These are phyloP conservation scores for Hyaloscypha bicolor DNA, from an alignment of 495 filamentous ascomycete genomes.

Conservation along the genomic window DNA sequence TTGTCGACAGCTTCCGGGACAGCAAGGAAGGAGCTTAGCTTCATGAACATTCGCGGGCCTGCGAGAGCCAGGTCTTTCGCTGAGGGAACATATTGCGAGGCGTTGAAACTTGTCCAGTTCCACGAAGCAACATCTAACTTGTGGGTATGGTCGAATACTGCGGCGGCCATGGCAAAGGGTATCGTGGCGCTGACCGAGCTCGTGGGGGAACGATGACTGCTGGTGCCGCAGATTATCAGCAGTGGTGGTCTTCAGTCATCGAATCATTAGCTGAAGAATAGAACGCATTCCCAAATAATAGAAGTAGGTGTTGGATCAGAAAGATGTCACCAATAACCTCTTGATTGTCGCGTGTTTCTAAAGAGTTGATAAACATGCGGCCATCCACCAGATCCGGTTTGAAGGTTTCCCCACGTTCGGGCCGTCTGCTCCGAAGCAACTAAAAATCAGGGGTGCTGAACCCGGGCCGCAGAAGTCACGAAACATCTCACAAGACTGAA, in stretches of 20 bases:
- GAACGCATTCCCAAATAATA: background rate
- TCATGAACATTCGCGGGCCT: constrained; percentile 64
- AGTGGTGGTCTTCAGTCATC: background rate
- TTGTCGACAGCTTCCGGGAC: constrained; percentile 65
- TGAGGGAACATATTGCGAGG: constrained; percentile 36
- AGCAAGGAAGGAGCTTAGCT: constrained; percentile 57
- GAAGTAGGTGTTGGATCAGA: background rate
- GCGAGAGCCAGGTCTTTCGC: constrained; percentile 57
- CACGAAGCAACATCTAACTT: constrained; percentile 28
- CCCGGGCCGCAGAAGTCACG: background rate
- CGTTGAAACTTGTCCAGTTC: constrained; percentile 35
- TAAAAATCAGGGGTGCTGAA: background rate
- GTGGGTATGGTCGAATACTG: constrained; percentile 16
- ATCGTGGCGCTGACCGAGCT: background rate
- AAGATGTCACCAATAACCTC: background rate
- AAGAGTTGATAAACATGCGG: background rate
- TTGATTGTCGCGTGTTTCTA: background rate
- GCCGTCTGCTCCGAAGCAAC: constrained; percentile 3
- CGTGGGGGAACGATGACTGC: background rate
- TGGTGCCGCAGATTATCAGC: background rate
- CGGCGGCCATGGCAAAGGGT: constrained; percentile 24
- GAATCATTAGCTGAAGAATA: background rate
- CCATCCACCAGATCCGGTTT: background rate
- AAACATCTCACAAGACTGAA: background rate
- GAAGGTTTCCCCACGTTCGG: constrained; percentile 10